A percentile compares a stretch with the other conserved stretches of the same genome.
Evolutionary conservation across 2,329 filamentous ascomycete species (phyloP).

Genomic region (Fusarium verticillioides): DNA sequence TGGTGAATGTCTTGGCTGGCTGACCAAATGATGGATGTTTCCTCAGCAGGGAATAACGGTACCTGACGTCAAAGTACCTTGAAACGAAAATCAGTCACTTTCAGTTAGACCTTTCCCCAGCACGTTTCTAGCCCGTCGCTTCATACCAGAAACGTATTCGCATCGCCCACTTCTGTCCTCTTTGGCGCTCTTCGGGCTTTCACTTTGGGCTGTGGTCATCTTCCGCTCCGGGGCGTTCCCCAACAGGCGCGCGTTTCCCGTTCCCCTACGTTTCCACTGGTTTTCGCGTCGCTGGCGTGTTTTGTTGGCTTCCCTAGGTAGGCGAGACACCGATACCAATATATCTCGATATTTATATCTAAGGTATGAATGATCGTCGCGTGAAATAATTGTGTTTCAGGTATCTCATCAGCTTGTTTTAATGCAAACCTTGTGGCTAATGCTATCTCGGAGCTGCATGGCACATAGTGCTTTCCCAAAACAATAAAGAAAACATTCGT

Average conservation of each 20-base stretch:
- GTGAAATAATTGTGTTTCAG: background rate
- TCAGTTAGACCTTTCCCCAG: slow-evolving; percentile 35
- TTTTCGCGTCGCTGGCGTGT: slow-evolving; percentile 22
- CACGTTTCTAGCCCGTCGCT: slow-evolving; percentile 39
- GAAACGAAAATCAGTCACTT: slow-evolving; percentile 38
- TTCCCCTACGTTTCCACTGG: slow-evolving; percentile 25
- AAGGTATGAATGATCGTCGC: background rate
- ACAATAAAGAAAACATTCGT: background rate
- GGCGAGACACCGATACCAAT: slow-evolving; percentile 1
- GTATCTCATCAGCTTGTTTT: background rate
- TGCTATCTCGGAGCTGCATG: background rate
- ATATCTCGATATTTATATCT: slow-evolving; percentile 9
- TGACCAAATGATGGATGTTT: slow-evolving; percentile 29
- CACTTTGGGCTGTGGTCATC: slow-evolving; percentile 33
- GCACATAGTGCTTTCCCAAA: background rate
- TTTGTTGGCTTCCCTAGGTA: background rate
- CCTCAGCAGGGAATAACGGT: slow-evolving; percentile 14
- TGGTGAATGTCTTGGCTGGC: slow-evolving; percentile 14
- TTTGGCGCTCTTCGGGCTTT: slow-evolving; percentile 40
- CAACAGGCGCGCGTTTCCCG: slow-evolving; percentile 38
- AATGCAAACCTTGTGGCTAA: background rate
- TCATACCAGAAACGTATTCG: slow-evolving; percentile 44
- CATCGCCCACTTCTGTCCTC: slow-evolving; percentile 42
- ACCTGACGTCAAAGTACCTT: slow-evolving; percentile 33
- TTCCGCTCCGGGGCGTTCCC: slow-evolving; percentile 23